Conservation (phyloP, 129 eudicot species). For the Chrysanthemum seticuspe region DNA sequence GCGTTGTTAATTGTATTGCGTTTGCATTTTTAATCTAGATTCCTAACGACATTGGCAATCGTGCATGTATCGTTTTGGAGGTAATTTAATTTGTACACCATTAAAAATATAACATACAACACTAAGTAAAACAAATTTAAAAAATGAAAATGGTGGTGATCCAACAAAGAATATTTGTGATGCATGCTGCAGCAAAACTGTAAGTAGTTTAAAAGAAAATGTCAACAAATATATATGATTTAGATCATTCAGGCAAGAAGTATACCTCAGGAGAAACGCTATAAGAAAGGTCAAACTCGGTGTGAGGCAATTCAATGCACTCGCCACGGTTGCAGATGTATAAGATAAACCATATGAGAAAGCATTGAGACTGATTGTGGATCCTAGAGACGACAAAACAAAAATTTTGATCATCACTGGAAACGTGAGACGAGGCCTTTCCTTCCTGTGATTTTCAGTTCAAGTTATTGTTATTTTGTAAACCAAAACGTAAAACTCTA, state of each 20-base stretch:
- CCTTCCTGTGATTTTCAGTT: constrained; percentile 2
- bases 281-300: constrained; percentile 22
- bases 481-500: not conserved
- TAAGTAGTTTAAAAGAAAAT: too few species aligned
- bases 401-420: constrained; percentile 19
- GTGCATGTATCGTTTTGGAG: too few species aligned
- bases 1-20: too few species aligned
- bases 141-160: too few species aligned
- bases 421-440: constrained; percentile 19
- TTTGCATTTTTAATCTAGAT: too few species aligned
- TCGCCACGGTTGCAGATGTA: constrained; percentile 31
- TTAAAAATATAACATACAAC: too few species aligned
- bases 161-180: too few species aligned
- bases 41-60: too few species aligned
- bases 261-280: constrained; percentile 17
- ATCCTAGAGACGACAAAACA: constrained; percentile 22
- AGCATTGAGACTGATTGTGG: constrained; percentile 24
- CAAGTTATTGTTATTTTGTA: not conserved
- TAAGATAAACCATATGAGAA: constrained; percentile 22
- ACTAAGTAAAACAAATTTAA: too few species aligned
- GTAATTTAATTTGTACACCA: too few species aligned
- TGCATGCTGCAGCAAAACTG: not conserved
- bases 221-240: too few species aligned
- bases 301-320: constrained; percentile 24
- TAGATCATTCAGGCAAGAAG: not conserved